A percentile compares a stretch with the other conserved stretches of the same genome.
Evolutionary conservation across 805 yeast genomes (phyloP).

Genomic region (Barnettozyma wickerhamii): DNA sequence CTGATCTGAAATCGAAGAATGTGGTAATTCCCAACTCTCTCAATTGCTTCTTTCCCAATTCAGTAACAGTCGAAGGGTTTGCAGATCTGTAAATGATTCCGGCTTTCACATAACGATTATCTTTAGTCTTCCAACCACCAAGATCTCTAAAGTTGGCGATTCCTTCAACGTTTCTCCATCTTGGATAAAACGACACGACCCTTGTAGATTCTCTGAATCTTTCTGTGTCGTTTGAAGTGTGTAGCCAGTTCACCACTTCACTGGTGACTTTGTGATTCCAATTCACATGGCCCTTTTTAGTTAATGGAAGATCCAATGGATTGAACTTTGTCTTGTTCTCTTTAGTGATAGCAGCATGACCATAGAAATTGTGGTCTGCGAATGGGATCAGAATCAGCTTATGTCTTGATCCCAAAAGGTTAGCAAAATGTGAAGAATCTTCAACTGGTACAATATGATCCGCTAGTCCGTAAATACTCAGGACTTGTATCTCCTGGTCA

Average conservation of each 20-base stretch:
- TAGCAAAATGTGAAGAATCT: constrained; percentile 59
- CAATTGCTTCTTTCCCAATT: constrained; percentile 40
- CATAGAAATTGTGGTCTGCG: constrained; percentile 84
- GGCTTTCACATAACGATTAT: constrained; percentile 42
- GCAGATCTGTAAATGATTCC: constrained; percentile 63
- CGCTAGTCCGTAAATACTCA: constrained; percentile 66
- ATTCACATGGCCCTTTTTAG: constrained; percentile 45
- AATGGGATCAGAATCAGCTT: constrained; percentile 50
- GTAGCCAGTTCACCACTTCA: constrained; percentile 43
- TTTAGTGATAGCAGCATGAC: constrained; percentile 35
- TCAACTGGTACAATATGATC: constrained; percentile 63
- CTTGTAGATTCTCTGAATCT: constrained; percentile 42
- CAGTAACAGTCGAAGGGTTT: constrained; percentile 47
- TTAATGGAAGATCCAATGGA: constrained; percentile 41
- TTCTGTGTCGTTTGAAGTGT: constrained; percentile 42
- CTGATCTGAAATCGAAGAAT: constrained; percentile 66
- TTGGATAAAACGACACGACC: constrained; percentile 36
- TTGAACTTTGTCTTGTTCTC: constrained; percentile 28
- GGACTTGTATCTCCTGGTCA: constrained; percentile 44
- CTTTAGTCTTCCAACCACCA: constrained; percentile 61
- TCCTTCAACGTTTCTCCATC: constrained; percentile 66
- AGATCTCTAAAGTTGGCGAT: constrained; percentile 71
- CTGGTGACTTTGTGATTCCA: constrained; percentile 53
- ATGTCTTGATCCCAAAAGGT: constrained; percentile 52
- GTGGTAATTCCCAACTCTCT: constrained; percentile 41